Percentiles rank a stretch among this genome's conserved stretches.
Evolutionary conservation across 2,329 filamentous ascomycete species (phyloP).

Genomic region (Didymella arachidicola): DNA sequence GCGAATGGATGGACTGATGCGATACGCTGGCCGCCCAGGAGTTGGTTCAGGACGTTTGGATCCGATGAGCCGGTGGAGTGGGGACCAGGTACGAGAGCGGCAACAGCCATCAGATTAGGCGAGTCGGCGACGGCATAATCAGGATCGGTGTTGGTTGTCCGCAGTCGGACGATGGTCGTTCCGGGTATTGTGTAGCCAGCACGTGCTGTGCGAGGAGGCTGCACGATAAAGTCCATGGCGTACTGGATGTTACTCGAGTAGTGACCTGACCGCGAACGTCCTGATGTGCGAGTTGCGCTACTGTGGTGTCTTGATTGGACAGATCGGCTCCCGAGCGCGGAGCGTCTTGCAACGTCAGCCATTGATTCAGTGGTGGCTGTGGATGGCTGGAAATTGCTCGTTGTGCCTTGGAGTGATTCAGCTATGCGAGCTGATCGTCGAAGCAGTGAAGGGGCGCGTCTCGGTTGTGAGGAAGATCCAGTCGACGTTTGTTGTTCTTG

Average conservation of each 20-base stretch:
- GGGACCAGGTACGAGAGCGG: conserved; percentile 41
- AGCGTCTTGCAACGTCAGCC: conserved; percentile 51
- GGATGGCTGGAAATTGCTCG: conserved; percentile 27
- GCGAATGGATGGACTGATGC: conserved; percentile 49
- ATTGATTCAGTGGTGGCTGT: conserved; percentile 34
- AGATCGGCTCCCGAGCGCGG: conserved; percentile 43
- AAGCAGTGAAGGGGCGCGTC: conserved; percentile 34
- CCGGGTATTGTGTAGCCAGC: conserved; percentile 43
- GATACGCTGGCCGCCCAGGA: conserved; percentile 43
- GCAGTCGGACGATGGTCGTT: conserved; percentile 46
- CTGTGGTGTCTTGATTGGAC: conserved; percentile 42
- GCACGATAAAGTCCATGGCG: conserved; percentile 51
- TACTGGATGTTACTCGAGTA: conserved; percentile 44
- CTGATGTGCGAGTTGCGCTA: conserved; percentile 31
- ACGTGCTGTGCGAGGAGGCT: conserved; percentile 46
- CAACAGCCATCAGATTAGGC: conserved; percentile 45
- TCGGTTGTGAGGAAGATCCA: conserved; percentile 26
- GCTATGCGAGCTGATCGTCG: conserved; percentile 47
- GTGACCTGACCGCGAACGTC: conserved; percentile 37
- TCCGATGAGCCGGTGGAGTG: conserved; percentile 41
- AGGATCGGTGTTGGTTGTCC: conserved; percentile 41
- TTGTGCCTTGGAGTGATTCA: conserved; percentile 39
- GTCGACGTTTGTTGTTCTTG: conserved; percentile 25
- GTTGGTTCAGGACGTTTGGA: conserved; percentile 38
- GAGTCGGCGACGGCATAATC: conserved; percentile 46